Evolutionary conservation across 345 rosid species (phyloP).

Genomic region (Dipteronia dyeriana): DNA sequence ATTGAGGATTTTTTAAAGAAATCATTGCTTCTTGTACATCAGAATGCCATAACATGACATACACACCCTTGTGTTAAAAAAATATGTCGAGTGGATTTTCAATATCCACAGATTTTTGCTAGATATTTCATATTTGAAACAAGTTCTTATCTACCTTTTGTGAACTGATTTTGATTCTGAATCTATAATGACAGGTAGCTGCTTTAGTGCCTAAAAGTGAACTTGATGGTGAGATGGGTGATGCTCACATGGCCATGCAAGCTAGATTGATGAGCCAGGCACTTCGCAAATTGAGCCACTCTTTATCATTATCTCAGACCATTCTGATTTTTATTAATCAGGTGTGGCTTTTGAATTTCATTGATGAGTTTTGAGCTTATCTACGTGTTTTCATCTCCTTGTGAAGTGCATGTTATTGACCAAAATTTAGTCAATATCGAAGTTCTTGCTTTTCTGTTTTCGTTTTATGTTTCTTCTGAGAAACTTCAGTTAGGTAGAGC

Average conservation of each 20-base stretch:
- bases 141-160: constrained; percentile 5
- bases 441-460: not conserved
- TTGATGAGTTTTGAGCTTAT: not conserved
- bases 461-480: not conserved
- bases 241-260: constrained; percentile 99
- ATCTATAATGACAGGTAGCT: constrained; percentile 65
- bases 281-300: constrained; percentile 93
- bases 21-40: not conserved
- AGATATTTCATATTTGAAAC: constrained; percentile 1
- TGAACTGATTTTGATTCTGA: constrained; percentile 5
- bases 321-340: constrained; percentile 82
- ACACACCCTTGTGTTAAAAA: not conserved
- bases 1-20: not conserved
- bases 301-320: constrained; percentile 81
- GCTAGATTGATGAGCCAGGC: constrained; percentile 99
- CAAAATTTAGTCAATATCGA: not conserved
- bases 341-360: constrained; percentile 34
- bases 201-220: constrained; percentile 99
- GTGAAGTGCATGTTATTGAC: not conserved
- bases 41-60: not conserved
- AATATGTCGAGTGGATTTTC: not conserved
- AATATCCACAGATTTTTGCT: not conserved
- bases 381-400: not conserved
- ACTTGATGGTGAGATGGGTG: constrained; percentile 99
- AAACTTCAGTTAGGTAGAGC: not conserved